Percentiles rank a stretch among this genome's conserved stretches.
Evolutionary conservation across 2,329 filamentous ascomycete genomes (phyloP).

Genomic region (Penicillium sp.): DNA sequence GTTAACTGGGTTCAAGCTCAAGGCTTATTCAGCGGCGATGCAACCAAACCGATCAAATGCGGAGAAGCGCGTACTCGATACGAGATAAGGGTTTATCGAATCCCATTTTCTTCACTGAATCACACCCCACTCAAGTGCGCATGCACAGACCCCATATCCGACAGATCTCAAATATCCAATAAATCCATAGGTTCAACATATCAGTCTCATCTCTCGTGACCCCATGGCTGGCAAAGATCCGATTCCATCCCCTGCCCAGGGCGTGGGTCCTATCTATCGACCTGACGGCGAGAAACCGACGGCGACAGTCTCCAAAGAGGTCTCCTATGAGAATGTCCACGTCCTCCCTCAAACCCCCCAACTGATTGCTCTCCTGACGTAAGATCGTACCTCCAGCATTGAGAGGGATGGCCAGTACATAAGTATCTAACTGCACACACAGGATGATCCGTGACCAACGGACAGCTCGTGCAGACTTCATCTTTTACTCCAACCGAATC

Average conservation of each 20-base stretch:
- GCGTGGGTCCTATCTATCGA: slow-evolving; percentile 74
- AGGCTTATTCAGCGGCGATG: neutral
- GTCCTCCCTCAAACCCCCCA: slow-evolving; percentile 90
- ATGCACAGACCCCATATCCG: neutral
- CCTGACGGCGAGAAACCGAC: slow-evolving; percentile 71
- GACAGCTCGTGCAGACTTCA: slow-evolving; percentile 90
- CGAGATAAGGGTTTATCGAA: slow-evolving; percentile 15
- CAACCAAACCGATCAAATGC: neutral
- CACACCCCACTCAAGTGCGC: neutral
- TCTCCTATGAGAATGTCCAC: slow-evolving; percentile 80
- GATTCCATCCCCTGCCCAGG: slow-evolving; percentile 52
- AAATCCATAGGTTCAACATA: neutral
- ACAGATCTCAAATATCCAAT: too few relatives aligned
- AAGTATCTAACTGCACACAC: slow-evolving; percentile 14
- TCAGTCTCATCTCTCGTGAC: slow-evolving; percentile 5
- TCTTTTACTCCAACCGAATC: slow-evolving; percentile 98
- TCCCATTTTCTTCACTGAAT: slow-evolving; percentile 12
- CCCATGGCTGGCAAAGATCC: slow-evolving; percentile 26
- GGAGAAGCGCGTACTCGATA: slow-evolving; percentile 2
- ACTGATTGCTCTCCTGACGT: slow-evolving; percentile 96
- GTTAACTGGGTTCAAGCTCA: neutral
- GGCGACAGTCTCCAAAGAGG: slow-evolving; percentile 79
- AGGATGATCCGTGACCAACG: slow-evolving; percentile 94
- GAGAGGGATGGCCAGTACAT: neutral
- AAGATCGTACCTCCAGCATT: slow-evolving; percentile 44